phyloP scores from a whole-genome alignment of 352 stramenopile species.

The Phytophthora pinifolia region DNA sequence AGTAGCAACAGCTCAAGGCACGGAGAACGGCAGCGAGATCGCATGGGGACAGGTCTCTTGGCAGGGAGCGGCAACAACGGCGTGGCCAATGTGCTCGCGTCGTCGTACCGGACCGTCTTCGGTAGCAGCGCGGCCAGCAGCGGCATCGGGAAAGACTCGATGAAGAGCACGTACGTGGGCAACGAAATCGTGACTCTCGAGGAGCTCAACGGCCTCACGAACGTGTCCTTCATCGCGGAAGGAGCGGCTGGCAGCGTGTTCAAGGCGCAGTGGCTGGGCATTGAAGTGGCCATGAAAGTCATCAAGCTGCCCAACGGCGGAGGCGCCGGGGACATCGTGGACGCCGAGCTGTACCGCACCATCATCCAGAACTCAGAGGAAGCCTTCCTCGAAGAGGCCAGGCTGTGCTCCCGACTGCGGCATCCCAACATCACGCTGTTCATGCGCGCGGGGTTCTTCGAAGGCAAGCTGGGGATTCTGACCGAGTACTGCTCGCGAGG shows the following conservation, averaged over 20 bases:
- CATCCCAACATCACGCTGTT: conserved; percentile 78
- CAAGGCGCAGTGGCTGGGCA: conserved; percentile 71
- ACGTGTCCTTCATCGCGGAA: conserved; percentile 60
- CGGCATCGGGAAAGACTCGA: conserved; percentile 37
- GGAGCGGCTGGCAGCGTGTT: conserved; percentile 61
- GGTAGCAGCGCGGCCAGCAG: conserved; percentile 35
- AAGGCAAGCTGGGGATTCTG: conserved; percentile 68
- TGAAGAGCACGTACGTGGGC: conserved; percentile 46
- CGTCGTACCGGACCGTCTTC: conserved; percentile 41
- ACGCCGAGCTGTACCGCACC: conserved; percentile 62
- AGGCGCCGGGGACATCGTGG: conserved; percentile 31
- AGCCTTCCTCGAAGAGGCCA: conserved; percentile 64
- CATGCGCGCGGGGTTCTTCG: conserved; percentile 60
- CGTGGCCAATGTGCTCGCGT: conserved; percentile 35
- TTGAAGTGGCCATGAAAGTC: conserved; percentile 75
- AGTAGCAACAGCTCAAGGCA: conserved; percentile 32
- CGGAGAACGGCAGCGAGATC: conserved; percentile 31
- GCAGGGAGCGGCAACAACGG: conserved; percentile 25
- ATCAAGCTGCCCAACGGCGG: conserved; percentile 61
- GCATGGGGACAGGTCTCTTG: conserved; percentile 26
- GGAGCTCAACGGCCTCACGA: conserved; percentile 57
- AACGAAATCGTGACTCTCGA: conserved; percentile 53
- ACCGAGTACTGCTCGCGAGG: conserved; percentile 68
- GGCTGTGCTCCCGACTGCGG: conserved; percentile 55
- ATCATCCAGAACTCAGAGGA: conserved; percentile 72